phyloP scores from a whole-genome alignment of 768 basidiomycete genomes.

The Rhodotorula diobovata region DNA sequence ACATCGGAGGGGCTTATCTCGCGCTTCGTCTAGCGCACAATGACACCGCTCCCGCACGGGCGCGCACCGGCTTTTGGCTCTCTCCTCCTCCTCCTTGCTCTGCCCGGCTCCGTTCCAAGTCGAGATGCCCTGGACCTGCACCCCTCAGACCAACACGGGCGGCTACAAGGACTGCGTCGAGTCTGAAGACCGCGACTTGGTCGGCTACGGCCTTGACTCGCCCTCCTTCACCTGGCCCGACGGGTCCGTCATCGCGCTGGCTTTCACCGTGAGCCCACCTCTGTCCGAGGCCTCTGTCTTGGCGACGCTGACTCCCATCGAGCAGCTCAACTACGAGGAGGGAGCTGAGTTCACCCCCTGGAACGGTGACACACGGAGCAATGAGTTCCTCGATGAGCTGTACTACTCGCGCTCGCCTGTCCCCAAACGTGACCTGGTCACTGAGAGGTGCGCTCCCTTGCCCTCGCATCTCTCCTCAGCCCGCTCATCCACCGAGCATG shows the following conservation, averaged over 20 bases:
- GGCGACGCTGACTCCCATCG: background rate
- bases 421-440: slow-evolving; percentile 35
- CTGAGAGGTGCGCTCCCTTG: too few species aligned
- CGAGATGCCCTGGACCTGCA: background rate
- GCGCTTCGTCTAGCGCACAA: too few species aligned
- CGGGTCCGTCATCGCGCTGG: slow-evolving; percentile 41
- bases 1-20: too few species aligned
- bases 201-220: slow-evolving; percentile 38
- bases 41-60: too few species aligned
- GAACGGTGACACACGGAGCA: slow-evolving; percentile 40
- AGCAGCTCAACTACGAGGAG: slow-evolving; percentile 11
- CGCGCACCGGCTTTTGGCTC: too few species aligned
- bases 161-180: slow-evolving; percentile 4
- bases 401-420: slow-evolving; percentile 34
- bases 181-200: slow-evolving; percentile 39
- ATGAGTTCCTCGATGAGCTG: slow-evolving; percentile 38
- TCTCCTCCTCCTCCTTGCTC: background rate
- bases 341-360: slow-evolving; percentile 40
- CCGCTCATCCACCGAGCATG: too few species aligned
- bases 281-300: too few species aligned
- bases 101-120: too few species aligned
- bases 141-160: background rate
- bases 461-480: too few species aligned
- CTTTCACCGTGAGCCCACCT: slow-evolving; percentile 42
- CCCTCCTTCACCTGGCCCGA: slow-evolving; percentile 37